Percentiles rank a stretch among this genome's conserved stretches.
phyloP scores from a whole-genome alignment of 495 filamentous ascomycete species.

The Aspergillus heteromorphus region DNA sequence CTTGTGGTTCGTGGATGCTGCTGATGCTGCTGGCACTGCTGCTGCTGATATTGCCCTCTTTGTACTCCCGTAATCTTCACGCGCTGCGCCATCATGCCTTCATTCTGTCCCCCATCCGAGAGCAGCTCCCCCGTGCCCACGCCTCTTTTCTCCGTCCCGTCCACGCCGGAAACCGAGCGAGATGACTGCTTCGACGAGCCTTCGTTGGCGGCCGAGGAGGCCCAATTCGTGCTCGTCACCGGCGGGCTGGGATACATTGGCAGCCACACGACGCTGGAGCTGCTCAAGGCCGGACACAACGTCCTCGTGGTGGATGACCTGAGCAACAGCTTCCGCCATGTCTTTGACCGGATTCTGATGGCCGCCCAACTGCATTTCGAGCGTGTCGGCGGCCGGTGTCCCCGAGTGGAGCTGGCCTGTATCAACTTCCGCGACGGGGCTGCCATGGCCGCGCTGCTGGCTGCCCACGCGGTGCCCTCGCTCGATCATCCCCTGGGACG shows the following conservation, averaged over 20 bases:
- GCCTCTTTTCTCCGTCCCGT: neutral
- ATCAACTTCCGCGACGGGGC: conserved; percentile 49
- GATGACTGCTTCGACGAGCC: neutral
- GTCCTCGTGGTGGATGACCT: conserved; percentile 59
- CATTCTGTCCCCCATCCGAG: neutral
- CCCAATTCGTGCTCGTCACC: conserved; percentile 47
- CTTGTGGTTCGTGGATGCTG: no score
- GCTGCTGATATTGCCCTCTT: no score
- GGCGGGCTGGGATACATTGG: conserved; percentile 63
- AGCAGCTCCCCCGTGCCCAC: neutral
- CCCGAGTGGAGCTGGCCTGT: conserved; percentile 29
- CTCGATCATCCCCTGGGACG: neutral
- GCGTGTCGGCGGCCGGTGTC: neutral
- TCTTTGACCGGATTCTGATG: conserved; percentile 46
- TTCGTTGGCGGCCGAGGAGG: neutral
- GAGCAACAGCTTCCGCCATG: conserved; percentile 51
- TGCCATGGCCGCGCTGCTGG: conserved; percentile 31
- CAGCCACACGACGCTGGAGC: conserved; percentile 54
- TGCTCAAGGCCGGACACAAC: conserved; percentile 55
- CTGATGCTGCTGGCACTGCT: no score
- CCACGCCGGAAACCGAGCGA: neutral
- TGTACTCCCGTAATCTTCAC: neutral
- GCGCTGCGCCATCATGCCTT: neutral
- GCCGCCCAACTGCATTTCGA: conserved; percentile 34
- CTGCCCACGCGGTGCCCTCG: conserved; percentile 18